Conservation (phyloP, 768 basidiomycete species). For the Termitomyces heimii region DNA sequence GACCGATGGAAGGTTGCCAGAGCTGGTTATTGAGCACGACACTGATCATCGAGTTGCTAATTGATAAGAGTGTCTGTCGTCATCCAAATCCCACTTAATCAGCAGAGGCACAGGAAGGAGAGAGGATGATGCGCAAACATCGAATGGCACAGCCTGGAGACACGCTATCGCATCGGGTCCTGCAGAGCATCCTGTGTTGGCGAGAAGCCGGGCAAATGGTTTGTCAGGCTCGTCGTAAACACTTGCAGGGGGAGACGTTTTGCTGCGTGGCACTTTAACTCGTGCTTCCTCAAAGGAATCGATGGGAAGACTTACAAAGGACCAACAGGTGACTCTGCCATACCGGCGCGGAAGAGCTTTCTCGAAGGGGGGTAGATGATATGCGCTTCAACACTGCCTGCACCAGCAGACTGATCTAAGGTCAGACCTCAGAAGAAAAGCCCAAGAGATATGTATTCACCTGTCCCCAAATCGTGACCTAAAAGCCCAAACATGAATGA, state of each 20-base stretch:
- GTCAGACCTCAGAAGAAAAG: background rate
- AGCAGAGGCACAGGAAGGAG: background rate
- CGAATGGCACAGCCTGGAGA: slow-evolving; percentile 38
- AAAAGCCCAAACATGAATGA: background rate
- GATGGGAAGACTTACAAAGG: slow-evolving; percentile 37
- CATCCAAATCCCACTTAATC: background rate
- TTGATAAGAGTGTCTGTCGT: slow-evolving; percentile 39
- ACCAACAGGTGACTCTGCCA: slow-evolving; percentile 46
- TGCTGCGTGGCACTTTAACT: slow-evolving; percentile 26
- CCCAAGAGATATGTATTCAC: background rate
- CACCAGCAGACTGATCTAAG: slow-evolving; percentile 39
- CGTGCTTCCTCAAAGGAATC: too few relatives aligned
- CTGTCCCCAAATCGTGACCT: slow-evolving; percentile 52
- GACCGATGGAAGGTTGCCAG: slow-evolving; percentile 53
- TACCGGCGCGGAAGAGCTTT: slow-evolving; percentile 44
- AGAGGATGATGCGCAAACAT: slow-evolving; percentile 20
- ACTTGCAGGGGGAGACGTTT: slow-evolving; percentile 39
- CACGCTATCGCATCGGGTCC: slow-evolving; percentile 36
- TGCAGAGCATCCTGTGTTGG: slow-evolving; percentile 39
- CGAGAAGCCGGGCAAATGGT: slow-evolving; percentile 41
- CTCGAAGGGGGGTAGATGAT: slow-evolving; percentile 34
- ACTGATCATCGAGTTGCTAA: slow-evolving; percentile 39
- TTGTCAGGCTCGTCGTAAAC: slow-evolving; percentile 48
- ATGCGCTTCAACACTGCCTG: slow-evolving; percentile 42
- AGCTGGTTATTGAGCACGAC: slow-evolving; percentile 44